A percentile compares a stretch with the other conserved stretches of the same genome.
These are phyloP conservation scores for Claviceps paspali DNA, from an alignment of 2,329 filamentous ascomycete species.

Conservation along the genomic window DNA sequence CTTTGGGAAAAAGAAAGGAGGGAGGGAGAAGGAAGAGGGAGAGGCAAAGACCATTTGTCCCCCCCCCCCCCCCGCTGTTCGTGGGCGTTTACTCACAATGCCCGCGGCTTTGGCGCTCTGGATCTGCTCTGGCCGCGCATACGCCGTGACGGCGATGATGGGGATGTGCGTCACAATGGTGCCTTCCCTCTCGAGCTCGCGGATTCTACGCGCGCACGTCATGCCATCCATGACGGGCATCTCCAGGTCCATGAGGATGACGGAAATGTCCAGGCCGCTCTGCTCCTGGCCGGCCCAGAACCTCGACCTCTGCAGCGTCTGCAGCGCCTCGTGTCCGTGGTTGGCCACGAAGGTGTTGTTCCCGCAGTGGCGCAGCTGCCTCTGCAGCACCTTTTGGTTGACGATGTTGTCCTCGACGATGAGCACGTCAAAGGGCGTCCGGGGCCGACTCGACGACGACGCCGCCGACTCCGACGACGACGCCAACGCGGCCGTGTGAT, in stretches of 20 bases:
- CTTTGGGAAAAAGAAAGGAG: too few species aligned
- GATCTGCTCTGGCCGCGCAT: constrained; percentile 61
- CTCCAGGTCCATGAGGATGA: constrained; percentile 68
- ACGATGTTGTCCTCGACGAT: constrained; percentile 56
- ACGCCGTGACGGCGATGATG: constrained; percentile 72
- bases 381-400: constrained; percentile 48
- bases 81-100: too few species aligned
- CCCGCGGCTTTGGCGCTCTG: constrained; percentile 54
- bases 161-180: constrained; percentile 52
- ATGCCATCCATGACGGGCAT: constrained; percentile 78
- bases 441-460: constrained; percentile 9
- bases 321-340: constrained; percentile 47
- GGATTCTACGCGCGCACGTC: constrained; percentile 54
- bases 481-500: too few species aligned
- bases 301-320: constrained; percentile 37
- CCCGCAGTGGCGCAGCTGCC: constrained; percentile 44
- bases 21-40: too few species aligned
- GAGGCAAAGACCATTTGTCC: too few species aligned
- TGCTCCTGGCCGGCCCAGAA: constrained; percentile 37
- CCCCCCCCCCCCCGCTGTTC: too few species aligned
- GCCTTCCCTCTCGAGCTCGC: constrained; percentile 48
- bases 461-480: background rate
- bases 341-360: constrained; percentile 49
- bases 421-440: constrained; percentile 35
- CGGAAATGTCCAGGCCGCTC: constrained; percentile 38